These are phyloP conservation scores for Ogataea naganishii DNA, from an alignment of 805 yeast species.

Conservation along the genomic window DNA sequence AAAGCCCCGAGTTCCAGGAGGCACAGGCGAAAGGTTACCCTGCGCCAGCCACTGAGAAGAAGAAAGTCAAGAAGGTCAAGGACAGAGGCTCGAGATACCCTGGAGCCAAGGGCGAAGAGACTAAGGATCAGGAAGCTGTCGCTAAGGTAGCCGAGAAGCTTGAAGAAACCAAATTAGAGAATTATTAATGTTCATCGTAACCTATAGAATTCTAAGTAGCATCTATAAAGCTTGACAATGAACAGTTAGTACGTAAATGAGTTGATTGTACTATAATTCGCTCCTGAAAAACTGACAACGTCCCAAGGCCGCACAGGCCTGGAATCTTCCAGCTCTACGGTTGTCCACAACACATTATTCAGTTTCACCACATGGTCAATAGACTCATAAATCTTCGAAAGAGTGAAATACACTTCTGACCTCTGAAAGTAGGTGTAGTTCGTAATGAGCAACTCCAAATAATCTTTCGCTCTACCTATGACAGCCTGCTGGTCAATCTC, in stretches of 20 bases:
- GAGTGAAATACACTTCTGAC: constrained; percentile 61
- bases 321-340: constrained; percentile 54
- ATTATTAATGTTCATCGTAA: too few relatives aligned
- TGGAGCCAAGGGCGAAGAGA: constrained; percentile 35
- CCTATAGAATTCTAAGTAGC: too few relatives aligned
- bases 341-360: constrained; percentile 47
- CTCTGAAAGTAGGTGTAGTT: constrained; percentile 33
- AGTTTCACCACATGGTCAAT: constrained; percentile 40
- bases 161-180: constrained; percentile 27
- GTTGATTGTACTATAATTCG: too few relatives aligned
- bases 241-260: too few relatives aligned
- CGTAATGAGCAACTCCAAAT: constrained; percentile 29
- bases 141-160: constrained; percentile 27
- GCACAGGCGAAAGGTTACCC: constrained; percentile 82
- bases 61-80: constrained; percentile 68
- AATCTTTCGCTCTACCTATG: constrained; percentile 42
- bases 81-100: constrained; percentile 89
- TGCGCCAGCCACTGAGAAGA: constrained; percentile 48
- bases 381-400: constrained; percentile 56
- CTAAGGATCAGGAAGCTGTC: constrained; percentile 13
- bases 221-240: too few relatives aligned
- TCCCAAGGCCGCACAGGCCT: constrained; percentile 39
- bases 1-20: constrained; percentile 63
- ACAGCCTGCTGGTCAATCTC: constrained; percentile 53
- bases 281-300: too few relatives aligned